Conservation (phyloP, 1,139 yeast species). For the Hemisphaericaspora lyxosophila region DNA sequence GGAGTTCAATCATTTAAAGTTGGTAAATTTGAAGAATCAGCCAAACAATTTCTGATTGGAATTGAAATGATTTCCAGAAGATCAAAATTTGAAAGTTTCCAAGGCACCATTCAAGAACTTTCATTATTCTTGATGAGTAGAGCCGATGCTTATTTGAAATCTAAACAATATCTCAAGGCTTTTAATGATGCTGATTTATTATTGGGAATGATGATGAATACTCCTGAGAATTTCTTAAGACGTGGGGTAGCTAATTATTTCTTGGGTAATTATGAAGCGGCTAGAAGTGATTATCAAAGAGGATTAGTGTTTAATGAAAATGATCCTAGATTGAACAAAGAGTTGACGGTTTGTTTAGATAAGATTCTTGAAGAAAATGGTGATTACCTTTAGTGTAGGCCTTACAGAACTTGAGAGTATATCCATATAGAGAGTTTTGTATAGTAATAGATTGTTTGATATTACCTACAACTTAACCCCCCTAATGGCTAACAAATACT, state of each 20-base stretch:
- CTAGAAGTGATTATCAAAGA: conserved; percentile 73
- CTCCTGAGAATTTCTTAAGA: conserved; percentile 80
- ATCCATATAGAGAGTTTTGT: too few species aligned
- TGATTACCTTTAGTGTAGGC: conserved; percentile 36
- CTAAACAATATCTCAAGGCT: conserved; percentile 67
- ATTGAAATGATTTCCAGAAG: conserved; percentile 79
- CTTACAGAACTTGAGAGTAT: too few species aligned
- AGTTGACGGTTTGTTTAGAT: conserved; percentile 45
- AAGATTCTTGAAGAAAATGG: conserved; percentile 55
- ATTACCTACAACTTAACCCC: too few species aligned
- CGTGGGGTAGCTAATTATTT: conserved; percentile 73
- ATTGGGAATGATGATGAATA: conserved; percentile 58
- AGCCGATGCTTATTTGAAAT: conserved; percentile 76
- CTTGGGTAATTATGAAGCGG: conserved; percentile 68
- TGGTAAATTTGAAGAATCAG: conserved; percentile 68
- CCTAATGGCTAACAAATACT: too few species aligned
- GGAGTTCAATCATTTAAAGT: conserved; percentile 66
- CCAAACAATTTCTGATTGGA: conserved; percentile 71
- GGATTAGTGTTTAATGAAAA: conserved; percentile 68
- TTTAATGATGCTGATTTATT: conserved; percentile 80
- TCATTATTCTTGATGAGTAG: conserved; percentile 72
- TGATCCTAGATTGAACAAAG: conserved; percentile 43
- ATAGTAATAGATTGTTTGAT: too few species aligned
- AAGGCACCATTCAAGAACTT: conserved; percentile 74
- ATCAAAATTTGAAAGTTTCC: conserved; percentile 84